Evolutionary conservation across 176 grass and related monocot genomes (phyloP).

Genomic region (Microstegium vimineum): DNA sequence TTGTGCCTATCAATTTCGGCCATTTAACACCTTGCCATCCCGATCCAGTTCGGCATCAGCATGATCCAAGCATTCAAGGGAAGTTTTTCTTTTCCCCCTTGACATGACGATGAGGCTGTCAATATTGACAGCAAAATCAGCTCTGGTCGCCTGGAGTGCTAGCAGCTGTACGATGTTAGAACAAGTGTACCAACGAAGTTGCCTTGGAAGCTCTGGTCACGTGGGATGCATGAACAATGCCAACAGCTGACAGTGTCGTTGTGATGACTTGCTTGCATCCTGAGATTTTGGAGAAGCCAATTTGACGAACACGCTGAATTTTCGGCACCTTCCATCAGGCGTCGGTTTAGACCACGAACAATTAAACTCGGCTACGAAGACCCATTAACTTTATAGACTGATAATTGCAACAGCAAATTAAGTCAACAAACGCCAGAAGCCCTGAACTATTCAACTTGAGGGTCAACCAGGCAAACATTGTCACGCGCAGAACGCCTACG

Average conservation of each 20-base stretch:
- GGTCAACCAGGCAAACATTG: background rate
- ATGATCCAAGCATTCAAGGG: background rate
- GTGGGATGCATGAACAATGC: background rate
- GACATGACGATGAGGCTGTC: background rate
- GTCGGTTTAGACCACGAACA: background rate
- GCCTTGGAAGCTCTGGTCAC: background rate
- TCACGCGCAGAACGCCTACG: background rate
- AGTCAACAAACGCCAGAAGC: background rate
- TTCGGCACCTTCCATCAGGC: background rate
- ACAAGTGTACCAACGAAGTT: background rate
- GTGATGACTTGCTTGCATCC: background rate
- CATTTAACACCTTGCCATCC: no score
- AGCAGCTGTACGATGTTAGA: background rate
- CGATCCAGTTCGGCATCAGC: no score
- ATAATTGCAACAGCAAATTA: background rate
- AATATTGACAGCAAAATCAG: background rate
- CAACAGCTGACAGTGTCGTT: no score
- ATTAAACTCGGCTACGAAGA: background rate
- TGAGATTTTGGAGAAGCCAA: background rate
- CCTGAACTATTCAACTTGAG: background rate
- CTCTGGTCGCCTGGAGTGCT: background rate
- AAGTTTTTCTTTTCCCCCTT: no score
- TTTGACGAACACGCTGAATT: background rate
- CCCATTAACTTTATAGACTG: no score
- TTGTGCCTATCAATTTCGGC: background rate